Evolutionary conservation across 116 monocot genomes (phyloP), one percentile per base, ranked within the genome.

Genomic region (Papilionanthe hybrid): DNA sequence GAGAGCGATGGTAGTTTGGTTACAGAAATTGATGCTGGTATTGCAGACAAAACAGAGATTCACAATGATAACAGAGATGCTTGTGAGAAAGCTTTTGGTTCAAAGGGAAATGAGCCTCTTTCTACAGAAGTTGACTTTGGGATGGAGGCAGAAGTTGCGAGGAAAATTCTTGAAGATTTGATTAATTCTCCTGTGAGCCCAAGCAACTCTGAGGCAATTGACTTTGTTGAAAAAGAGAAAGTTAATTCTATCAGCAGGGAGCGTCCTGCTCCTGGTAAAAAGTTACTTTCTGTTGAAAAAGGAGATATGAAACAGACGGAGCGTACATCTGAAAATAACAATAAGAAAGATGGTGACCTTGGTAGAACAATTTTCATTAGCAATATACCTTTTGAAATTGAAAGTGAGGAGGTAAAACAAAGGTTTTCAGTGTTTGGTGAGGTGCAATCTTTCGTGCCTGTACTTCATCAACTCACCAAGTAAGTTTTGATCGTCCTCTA

Each of bases 381-480:
- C 81, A 98, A 98, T 72, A 86, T 98, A 81, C 98, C 98, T n/a
- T 98, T 94, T 89, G 94, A 98, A 78, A 78, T 89, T 66, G 85
- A 84, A 30, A 77, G 42, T 78, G 94, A 87, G 80, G 99, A 95
- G 68, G 95, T 99, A 58, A 95, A 86, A 76, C 82, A 90, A 77
- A 91, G 87, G 73, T 99, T 99, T 80, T 90, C 91, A 29, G 74
- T 91, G 25, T 99, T 93, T 88, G 99, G 99, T 42, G 86, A 90
- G 72, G 87, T 99, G 78, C 84, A 89, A 55, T 88, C 91, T 32
- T 93, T 87, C 83, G 9, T 82, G 47, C 91, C 86, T 0, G 99
- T 99, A 72, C 91, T 99, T 42, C 99, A 95, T 85, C 85, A 79
- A 76, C 82, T 95, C 76, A 99, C 99, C 82, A 95, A 95, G 99